Conservation (phyloP, 2,329 filamentous ascomycete genomes). For the Didymella sp. region DNA sequence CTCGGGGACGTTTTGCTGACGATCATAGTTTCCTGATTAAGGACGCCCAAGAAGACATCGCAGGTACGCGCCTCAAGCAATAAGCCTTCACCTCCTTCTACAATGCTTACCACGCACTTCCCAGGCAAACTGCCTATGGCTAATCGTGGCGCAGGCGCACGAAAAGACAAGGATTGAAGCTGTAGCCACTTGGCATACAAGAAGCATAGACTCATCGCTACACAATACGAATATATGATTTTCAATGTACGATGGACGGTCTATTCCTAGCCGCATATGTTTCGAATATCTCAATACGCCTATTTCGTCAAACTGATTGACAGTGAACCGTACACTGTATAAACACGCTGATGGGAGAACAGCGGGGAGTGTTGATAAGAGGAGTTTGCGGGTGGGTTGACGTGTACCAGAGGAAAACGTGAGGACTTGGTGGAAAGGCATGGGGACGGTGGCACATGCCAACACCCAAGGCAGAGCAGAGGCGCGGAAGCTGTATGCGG, state of each 20-base stretch:
- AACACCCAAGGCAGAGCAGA: no score
- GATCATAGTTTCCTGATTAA: constrained; percentile 77
- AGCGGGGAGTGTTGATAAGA: no score
- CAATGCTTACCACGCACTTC: constrained; percentile 31
- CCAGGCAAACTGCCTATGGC: constrained; percentile 33
- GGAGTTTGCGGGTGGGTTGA: no score
- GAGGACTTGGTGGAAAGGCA: no score
- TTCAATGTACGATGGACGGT: not conserved
- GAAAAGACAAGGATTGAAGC: constrained; percentile 18
- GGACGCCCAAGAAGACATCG: constrained; percentile 83
- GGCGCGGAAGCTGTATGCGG: no score
- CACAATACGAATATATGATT: not conserved
- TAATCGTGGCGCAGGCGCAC: constrained; percentile 27
- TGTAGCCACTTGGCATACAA: not conserved
- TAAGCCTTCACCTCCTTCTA: constrained; percentile 39
- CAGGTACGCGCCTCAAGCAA: constrained; percentile 74
- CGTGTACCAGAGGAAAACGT: no score
- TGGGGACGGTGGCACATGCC: no score
- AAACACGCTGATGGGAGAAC: no score
- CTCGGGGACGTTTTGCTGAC: constrained; percentile 15
- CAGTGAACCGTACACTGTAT: no score
- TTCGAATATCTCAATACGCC: not conserved
- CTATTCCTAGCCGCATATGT: not conserved
- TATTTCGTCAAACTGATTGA: not conserved
- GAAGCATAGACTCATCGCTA: not conserved